Percentiles rank a stretch among this genome's conserved stretches.
These are phyloP conservation scores for Tolypocladium amazonense DNA, from an alignment of 2,329 filamentous ascomycete species.

Conservation along the genomic window DNA sequence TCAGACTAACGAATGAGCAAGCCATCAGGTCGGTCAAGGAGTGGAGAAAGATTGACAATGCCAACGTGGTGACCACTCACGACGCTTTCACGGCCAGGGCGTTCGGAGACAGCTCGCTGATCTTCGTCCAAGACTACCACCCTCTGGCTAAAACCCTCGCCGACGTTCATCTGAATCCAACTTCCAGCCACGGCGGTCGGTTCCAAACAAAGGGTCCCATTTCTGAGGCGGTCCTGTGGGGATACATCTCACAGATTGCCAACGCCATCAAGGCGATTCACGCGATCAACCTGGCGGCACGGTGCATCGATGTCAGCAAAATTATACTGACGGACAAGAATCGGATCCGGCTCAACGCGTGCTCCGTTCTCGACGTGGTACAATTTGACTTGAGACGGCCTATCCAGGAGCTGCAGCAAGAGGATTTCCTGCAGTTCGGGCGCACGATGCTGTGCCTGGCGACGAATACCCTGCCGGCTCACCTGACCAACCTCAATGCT, in stretches of 20 bases:
- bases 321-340: slow-evolving; percentile 86
- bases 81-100: slow-evolving; percentile 89
- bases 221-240: slow-evolving; percentile 73
- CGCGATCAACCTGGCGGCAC: slow-evolving; percentile 66
- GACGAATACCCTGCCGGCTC: slow-evolving; percentile 48
- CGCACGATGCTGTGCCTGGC: slow-evolving; percentile 75
- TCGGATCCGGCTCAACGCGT: slow-evolving; percentile 77
- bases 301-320: slow-evolving; percentile 79
- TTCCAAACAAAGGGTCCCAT: slow-evolving; percentile 37
- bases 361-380: slow-evolving; percentile 81
- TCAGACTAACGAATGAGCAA: slow-evolving; percentile 78
- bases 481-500: slow-evolving; percentile 52
- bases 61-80: slow-evolving; percentile 73
- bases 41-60: slow-evolving; percentile 79
- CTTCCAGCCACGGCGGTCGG: slow-evolving; percentile 29
- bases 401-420: slow-evolving; percentile 69
- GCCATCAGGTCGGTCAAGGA: slow-evolving; percentile 77
- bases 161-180: slow-evolving; percentile 59
- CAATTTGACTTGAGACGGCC: slow-evolving; percentile 64
- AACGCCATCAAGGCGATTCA: slow-evolving; percentile 85
- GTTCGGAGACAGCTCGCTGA: slow-evolving; percentile 89
- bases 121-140: slow-evolving; percentile 90
- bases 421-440: slow-evolving; percentile 79
- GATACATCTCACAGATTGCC: slow-evolving; percentile 83
- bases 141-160: slow-evolving; percentile 82